Evolutionary conservation across 768 basidiomycete species (phyloP), one percentile per base, ranked within the genome.

Genomic region (Asterophora lycoperdoides): DNA sequence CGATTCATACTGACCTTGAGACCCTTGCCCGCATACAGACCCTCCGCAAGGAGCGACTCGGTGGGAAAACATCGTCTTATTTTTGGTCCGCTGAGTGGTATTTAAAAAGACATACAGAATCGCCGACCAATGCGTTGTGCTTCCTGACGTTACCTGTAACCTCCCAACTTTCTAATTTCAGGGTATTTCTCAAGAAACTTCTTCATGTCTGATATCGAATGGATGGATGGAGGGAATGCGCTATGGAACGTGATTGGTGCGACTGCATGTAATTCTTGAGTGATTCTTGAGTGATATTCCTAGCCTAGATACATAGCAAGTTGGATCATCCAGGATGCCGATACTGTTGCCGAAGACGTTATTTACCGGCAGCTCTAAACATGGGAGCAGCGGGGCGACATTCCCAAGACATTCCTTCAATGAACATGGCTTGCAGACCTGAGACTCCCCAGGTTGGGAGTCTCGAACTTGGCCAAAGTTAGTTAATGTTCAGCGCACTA

Each of bases 91-190:
- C 83, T 23, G 96, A 1, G 95, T 90, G 39, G 94, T 82, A 56
- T 96, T 95, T 50, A 99, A 68, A 53, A 94, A 77, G 13, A 90
- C 87, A 65, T 97, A 94, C 2, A 99, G 94, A 46, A 97, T 99
- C 96, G 10, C 96, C 95, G 0, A 99, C 96, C 18, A 99, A 69
- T 6, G 95, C 91, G 17, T 98, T 96, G 60, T 98, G 96, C 68
- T 98, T 99, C 72, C 92, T 95, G 26, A 99, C 96, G 64, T 99
- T 99, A 8, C 94, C 94, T 1, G 64, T 99, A 98, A 8, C 94
- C 94, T 1, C 96, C 93, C 26, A 99, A 76, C 64, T 94, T 94
- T 57, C 86, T 78, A 61, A 98, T 97, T 66, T 99, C 96, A 1
- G 96, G 96, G 68, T 95, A 99, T 59, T 97, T 94, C 64, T 99